Percentiles rank a stretch among this genome's conserved stretches.
phyloP scores from a whole-genome alignment of 1,139 yeast genomes.

The Pneumocystis jirovecii region DNA sequence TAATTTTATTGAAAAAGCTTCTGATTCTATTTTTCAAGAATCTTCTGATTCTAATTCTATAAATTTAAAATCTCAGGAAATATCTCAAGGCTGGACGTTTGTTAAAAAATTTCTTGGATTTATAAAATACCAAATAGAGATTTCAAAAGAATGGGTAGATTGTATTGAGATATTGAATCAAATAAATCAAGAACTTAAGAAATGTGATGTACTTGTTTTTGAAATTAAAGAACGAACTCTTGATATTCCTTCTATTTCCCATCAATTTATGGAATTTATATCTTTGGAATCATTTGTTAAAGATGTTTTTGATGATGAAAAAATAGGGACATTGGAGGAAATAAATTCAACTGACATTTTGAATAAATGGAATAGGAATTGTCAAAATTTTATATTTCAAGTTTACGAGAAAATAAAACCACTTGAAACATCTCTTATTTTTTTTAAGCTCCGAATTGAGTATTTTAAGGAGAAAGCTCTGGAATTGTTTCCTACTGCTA shows the following conservation, averaged over 20 bases:
- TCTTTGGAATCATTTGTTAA: neutral
- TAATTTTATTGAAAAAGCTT: neutral
- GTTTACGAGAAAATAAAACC: conserved; percentile 9
- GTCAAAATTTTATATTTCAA: conserved; percentile 2
- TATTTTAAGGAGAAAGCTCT: conserved; percentile 5
- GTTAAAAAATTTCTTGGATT: neutral
- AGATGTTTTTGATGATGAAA: neutral
- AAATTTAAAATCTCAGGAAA: neutral
- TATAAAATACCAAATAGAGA: neutral
- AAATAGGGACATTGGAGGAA: neutral
- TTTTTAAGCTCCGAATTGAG: conserved; percentile 8
- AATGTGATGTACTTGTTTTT: neutral
- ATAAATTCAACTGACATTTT: neutral
- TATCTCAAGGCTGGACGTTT: neutral
- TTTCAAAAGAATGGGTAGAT: conserved; percentile 1
- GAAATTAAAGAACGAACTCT: neutral
- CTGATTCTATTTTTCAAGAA: neutral
- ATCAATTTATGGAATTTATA: neutral
- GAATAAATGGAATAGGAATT: conserved; percentile 1
- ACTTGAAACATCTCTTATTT: conserved; percentile 9
- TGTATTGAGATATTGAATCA: neutral
- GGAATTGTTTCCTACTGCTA: conserved; percentile 3
- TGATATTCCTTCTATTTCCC: neutral
- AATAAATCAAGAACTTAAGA: neutral
- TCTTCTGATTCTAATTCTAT: neutral